Evolutionary conservation across 768 basidiomycete species (phyloP), one percentile per base, ranked within the genome.

Genomic region (Lactarius akahatsu): DNA sequence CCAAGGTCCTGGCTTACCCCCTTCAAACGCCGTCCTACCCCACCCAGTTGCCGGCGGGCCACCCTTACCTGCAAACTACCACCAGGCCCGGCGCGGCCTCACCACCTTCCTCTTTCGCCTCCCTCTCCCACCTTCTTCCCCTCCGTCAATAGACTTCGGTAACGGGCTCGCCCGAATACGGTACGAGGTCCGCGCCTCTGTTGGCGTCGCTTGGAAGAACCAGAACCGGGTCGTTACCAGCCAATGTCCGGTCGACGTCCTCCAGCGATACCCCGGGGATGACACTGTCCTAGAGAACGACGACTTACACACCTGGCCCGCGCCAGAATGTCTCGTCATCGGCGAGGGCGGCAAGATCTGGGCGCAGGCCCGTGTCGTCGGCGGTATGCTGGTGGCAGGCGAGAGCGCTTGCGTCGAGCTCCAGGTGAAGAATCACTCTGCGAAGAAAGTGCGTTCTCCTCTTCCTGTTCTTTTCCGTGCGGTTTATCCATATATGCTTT

Each of bases 101-200:
- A 90, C 91, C 0, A 90, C 88, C 0, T 94, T 94, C 77, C 81
- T 91, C 59, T 94, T 93, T 75, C 85, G 82, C n/a, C 83, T 94
- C 58, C 88, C 88, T 9, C 70, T 92, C 5, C 91, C 91, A 3
- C 67, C 77, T 7, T 81, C 86, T 0, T 86, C 86, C 0, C 92
- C 92, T 0, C 83, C 89, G 0, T 85, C 91, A 0, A 86, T 92
- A 64, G 80, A 78, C 65, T 92, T 94, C 67, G 89, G 87, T 13
- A 80, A 82, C 4, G 87, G 86, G 3, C 79, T 90, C 1, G 92
- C 90, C 0, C 80, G 78, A 47, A 83, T 92, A 8, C 80, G 81
- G 54, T 94, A 94, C 72, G 88, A 92, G 74, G 78, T 92, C 28
- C 82, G 85, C 16, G 91, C 88, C 0, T 88, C 84, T 64, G 88